Conservation (phyloP, 176 grass and related monocot species). For the Bromus sterilis region DNA sequence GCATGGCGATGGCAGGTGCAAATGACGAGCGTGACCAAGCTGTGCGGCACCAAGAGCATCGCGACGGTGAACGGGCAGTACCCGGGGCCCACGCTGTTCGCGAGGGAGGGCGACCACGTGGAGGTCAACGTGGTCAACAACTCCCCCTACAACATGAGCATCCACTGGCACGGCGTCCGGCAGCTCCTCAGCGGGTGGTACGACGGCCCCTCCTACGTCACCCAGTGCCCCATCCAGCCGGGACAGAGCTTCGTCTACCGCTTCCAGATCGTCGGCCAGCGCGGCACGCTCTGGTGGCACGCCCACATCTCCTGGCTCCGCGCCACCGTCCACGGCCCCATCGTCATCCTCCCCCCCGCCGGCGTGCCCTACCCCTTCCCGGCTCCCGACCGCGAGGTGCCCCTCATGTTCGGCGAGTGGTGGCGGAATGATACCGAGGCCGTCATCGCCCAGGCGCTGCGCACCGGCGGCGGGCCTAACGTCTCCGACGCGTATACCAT, state of each 20-base stretch:
- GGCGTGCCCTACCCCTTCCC: constrained; percentile 53
- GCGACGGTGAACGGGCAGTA: constrained; percentile 78
- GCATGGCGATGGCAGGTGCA: constrained; percentile 28
- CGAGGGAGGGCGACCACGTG: constrained; percentile 65
- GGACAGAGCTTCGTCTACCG: constrained; percentile 48
- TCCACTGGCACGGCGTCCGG: constrained; percentile 80
- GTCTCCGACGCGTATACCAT: constrained; percentile 85
- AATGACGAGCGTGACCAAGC: constrained; percentile 49
- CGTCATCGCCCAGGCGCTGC: constrained; percentile 54
- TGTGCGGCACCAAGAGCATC: constrained; percentile 76
- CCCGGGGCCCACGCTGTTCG: constrained; percentile 54
- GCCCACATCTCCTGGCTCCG: constrained; percentile 61
- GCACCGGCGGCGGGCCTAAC: constrained; percentile 57
- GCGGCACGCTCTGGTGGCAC: constrained; percentile 71
- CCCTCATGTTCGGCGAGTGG: constrained; percentile 68
- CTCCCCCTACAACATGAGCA: constrained; percentile 59
- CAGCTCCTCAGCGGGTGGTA: constrained; percentile 70
- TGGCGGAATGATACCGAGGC: too few relatives aligned
- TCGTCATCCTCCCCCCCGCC: constrained; percentile 45
- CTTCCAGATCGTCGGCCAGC: constrained; percentile 39
- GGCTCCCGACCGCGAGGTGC: constrained; percentile 22
- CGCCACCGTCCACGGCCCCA: constrained; percentile 42
- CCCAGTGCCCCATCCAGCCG: constrained; percentile 55
- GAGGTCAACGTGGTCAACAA: constrained; percentile 59
- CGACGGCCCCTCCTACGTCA: constrained; percentile 61